Conservation (phyloP, 148 eudicot genomes). For the Vaccinium corymbosum region DNA sequence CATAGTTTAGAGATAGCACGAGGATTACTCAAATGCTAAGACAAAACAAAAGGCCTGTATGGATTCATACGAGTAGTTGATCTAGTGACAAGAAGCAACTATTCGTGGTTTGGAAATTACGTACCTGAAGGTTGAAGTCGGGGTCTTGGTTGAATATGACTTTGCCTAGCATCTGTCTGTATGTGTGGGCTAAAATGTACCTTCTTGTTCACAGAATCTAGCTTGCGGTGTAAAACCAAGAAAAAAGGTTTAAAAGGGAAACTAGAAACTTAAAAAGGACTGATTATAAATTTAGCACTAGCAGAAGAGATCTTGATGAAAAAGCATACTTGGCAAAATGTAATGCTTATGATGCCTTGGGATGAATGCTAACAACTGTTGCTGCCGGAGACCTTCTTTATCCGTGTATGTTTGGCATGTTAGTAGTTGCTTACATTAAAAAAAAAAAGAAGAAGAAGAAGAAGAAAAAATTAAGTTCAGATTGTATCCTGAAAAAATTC, state of each 20-base stretch:
- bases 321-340: conserved; percentile 68
- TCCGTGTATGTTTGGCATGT: conserved; percentile 75
- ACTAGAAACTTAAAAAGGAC: not conserved
- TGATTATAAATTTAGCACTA: conserved; percentile 7
- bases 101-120: not conserved
- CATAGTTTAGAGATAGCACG: not conserved
- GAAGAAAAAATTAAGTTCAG: conserved; percentile 18
- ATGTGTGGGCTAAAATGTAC: conserved; percentile 81
- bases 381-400: conserved; percentile 83
- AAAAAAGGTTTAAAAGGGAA: not conserved
- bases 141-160: conserved; percentile 51
- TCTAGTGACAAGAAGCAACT: not conserved
- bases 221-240: conserved; percentile 14
- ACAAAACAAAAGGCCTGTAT: conserved; percentile 7
- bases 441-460: not conserved
- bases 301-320: not conserved
- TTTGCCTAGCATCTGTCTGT: conserved; percentile 55
- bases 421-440: conserved; percentile 53
- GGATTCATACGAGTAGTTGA: not conserved
- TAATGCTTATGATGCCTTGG: conserved; percentile 94
- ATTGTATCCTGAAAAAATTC: not conserved
- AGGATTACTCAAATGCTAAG: not conserved
- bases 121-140: conserved; percentile 72
- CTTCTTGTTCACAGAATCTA: conserved; percentile 74
- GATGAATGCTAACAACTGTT: conserved; percentile 66